Evolutionary conservation across 176 grass and related monocot species (phyloP), one percentile per base, ranked within the genome.

Genomic region (Carex pumila): DNA sequence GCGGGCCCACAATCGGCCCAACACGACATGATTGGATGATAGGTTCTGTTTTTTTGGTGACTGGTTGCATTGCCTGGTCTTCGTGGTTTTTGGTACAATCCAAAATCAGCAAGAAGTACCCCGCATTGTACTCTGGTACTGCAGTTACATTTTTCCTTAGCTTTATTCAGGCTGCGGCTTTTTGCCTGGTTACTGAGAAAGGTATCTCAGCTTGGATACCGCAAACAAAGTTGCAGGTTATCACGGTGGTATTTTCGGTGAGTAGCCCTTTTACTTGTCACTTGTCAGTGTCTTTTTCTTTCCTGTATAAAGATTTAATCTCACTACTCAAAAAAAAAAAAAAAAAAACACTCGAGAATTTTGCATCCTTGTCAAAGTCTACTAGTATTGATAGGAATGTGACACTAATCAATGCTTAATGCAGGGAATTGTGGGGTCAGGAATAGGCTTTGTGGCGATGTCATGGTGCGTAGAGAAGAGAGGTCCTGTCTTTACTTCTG

Each of bases 381-480:
- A 86, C 52, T 78, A 22, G n/a, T 85, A 50, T 7, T 25, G 56
- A 79, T 73, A 77, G 19, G 13, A 61, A 19, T 12, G 17, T 29
- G 10, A 65, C 71, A 1, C 43, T 85, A 88, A 7, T 29, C 19
- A 62, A 74, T 54, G 72, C 12, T 53, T 79, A 19, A 32, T 79
- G 21, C 90, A 98, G 93, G 96, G 96, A 1, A 65, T 95, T 15
- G 70, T 95, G 6, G 93, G 90, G n/a, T 99, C 93, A 21, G 96
- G 93, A 55, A 31, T 93, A 15, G 92, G 92, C 3, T 93, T 95
- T 79, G 77, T 99, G 60, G 54, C 80, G 3, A 87, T 99, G 61
- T 93, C 96, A 61, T 99, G 96, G 96, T 99, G 96, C 84, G 92
- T 99, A 39, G 88, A 90, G 45, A 95, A 99, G 88, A 62, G 88